A percentile compares a stretch with the other conserved stretches of the same genome.
Conservation (phyloP, 2,329 filamentous ascomycete genomes). For the Aspergillus pseudoglaucus region DNA sequence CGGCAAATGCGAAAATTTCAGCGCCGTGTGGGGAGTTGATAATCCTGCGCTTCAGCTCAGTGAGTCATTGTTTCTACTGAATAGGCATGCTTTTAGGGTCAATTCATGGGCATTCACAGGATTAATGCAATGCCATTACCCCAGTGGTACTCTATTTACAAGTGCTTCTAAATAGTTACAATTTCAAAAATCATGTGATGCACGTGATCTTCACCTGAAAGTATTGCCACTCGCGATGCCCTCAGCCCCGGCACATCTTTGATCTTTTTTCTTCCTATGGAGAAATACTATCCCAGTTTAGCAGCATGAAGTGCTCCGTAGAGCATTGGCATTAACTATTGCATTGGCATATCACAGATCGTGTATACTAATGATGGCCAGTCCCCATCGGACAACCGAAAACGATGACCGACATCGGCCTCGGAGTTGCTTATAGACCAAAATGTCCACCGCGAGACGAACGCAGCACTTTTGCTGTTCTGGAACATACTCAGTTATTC, state of each 20-base stretch:
- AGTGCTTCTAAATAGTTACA: too few relatives aligned
- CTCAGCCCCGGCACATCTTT: not conserved
- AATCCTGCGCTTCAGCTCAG: not conserved
- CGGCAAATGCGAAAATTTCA: conserved; percentile 26
- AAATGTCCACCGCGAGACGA: not conserved
- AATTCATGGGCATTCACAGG: too few relatives aligned
- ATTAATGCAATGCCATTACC: too few relatives aligned
- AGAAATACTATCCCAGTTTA: not conserved
- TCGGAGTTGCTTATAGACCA: not conserved
- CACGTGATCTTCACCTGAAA: not conserved
- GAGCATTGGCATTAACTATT: not conserved
- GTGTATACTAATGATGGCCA: too few relatives aligned
- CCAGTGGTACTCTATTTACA: not conserved
- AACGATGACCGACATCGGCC: conserved; percentile 5
- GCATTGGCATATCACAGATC: too few relatives aligned
- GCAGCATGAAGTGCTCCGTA: not conserved
- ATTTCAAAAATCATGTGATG: not conserved
- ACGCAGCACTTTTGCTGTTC: not conserved
- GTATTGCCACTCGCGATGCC: not conserved
- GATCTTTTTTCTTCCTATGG: conserved; percentile 2
- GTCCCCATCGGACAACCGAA: not conserved
- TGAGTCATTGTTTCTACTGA: too few relatives aligned
- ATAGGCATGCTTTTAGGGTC: too few relatives aligned
- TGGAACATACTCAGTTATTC: not conserved
- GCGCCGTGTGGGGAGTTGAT: conserved; percentile 13